Base-by-base conservation (phyloP, 2,329 filamentous ascomycete genomes). In the Ophiostoma tasmaniense region DNA sequence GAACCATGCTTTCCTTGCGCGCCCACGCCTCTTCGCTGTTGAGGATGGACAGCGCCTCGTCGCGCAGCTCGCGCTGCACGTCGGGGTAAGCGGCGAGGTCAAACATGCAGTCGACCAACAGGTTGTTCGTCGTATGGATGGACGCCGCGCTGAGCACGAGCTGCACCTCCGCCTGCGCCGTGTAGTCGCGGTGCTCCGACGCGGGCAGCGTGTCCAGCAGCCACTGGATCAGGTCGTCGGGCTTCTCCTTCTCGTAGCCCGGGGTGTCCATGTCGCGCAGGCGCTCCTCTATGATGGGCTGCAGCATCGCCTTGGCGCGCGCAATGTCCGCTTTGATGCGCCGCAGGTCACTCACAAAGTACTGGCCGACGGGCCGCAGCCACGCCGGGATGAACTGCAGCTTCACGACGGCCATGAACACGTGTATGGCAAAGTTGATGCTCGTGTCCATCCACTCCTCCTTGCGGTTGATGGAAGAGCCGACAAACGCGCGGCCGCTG, bases 391-490 rank as follows among this genome's bases (percentile, higher is more conserved):
- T 83, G 72, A 84, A 79, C 71, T 84, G 82, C 52, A 88, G 78
- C 72, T 83, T 79, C 68, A 83, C 74, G 65, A 82, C 76, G 64
- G 81, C 78, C 73, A 81, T 75, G 74, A 86, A 81, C 70, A 82
- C 78, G 71, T 83, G 79, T 28, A 82, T 75, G 66, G 82, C 81
- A 73, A 82, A 85, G 74, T 83, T 80, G 75, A 84, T 78, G 75
- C 79, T 80, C 25, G 81, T 81, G 65, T 82, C 77, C 77, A 86
- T 81, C 85, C 85, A 87, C 69, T 81, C 78, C 72, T 85, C 81
- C 55, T 82, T 77, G 22, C 84, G 83, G 73, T 81, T 84, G 68
- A 86, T 77, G 17, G 78, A 75, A 2, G 80, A 73, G 1, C 85
- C 85, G 7, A 86, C 80, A 71, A 87, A 86, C 4, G 83, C 80